A percentile compares a stretch with the other conserved stretches of the same genome.
These are phyloP conservation scores for Paramyrothecium roridum DNA, from an alignment of 2,329 filamentous ascomycete species.

Conservation along the genomic window DNA sequence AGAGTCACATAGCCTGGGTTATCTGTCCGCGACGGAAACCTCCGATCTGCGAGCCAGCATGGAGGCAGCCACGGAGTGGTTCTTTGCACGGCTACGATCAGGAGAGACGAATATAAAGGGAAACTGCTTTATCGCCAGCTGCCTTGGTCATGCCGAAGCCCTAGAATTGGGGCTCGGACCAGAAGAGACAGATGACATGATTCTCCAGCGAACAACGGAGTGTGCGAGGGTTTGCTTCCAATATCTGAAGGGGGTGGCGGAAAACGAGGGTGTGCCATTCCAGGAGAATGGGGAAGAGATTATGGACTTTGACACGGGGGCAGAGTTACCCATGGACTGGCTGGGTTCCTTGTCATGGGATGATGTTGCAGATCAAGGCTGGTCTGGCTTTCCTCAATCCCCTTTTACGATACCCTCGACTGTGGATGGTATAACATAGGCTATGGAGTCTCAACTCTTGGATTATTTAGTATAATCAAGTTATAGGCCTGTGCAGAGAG, in stretches of 20 bases:
- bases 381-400: neutral
- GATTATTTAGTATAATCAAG: too few species aligned
- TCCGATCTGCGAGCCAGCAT: slow-evolving; percentile 28
- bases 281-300: slow-evolving; percentile 6
- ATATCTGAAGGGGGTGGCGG: slow-evolving; percentile 29
- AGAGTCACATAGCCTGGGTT: slow-evolving; percentile 26
- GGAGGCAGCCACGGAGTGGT: slow-evolving; percentile 24
- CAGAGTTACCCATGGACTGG: slow-evolving; percentile 17
- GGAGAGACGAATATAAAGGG: slow-evolving; percentile 43
- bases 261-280: slow-evolving; percentile 6
- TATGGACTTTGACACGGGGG: neutral
- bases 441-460: neutral
- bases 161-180: slow-evolving; percentile 23
- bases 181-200: slow-evolving; percentile 24
- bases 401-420: neutral
- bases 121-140: slow-evolving; percentile 29
- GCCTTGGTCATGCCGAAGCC: slow-evolving; percentile 29
- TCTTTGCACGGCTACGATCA: slow-evolving; percentile 28
- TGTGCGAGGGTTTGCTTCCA: slow-evolving; percentile 21
- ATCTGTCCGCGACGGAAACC: slow-evolving; percentile 22
- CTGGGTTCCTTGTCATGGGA: slow-evolving; percentile 24
- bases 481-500: too few species aligned
- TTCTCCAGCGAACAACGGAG: slow-evolving; percentile 21
- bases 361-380: slow-evolving; percentile 17
- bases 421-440: neutral